Evolutionary conservation across 345 rosid genomes (phyloP).

Genomic region (Murraya koenigii): DNA sequence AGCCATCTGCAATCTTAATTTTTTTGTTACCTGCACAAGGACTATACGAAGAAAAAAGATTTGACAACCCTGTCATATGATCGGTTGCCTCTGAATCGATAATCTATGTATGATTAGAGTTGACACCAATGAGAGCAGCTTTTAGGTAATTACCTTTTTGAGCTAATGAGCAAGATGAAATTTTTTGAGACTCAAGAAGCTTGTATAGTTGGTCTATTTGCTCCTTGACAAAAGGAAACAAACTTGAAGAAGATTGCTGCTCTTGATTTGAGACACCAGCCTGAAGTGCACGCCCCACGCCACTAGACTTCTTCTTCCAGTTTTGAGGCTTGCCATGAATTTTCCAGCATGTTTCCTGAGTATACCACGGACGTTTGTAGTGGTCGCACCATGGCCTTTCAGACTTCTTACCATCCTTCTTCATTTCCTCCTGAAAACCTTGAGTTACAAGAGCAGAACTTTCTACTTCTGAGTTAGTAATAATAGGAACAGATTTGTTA

Average conservation of each 20-base stretch:
- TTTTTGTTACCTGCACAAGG: no score
- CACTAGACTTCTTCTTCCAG: neutral
- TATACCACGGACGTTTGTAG: neutral
- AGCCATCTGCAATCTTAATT: no score
- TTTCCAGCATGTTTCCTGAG: neutral
- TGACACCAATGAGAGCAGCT: neutral
- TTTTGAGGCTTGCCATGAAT: neutral
- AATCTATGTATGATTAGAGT: neutral
- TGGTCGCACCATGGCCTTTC: neutral
- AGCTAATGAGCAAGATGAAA: neutral
- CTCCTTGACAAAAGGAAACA: neutral
- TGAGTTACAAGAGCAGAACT: neutral
- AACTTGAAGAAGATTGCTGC: neutral
- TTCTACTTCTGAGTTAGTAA: neutral
- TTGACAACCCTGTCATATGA: no score
- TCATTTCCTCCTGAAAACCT: neutral
- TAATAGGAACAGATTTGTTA: no score
- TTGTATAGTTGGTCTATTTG: neutral
- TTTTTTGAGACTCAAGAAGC: neutral
- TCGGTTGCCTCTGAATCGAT: no score
- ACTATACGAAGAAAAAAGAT: no score
- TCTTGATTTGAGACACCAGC: neutral
- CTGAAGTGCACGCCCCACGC: neutral
- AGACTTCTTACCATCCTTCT: neutral
- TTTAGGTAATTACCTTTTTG: neutral